Evolutionary conservation across 306 rosid genomes (phyloP), one percentile per base, ranked within the genome.

Genomic region (Myrica gale): DNA sequence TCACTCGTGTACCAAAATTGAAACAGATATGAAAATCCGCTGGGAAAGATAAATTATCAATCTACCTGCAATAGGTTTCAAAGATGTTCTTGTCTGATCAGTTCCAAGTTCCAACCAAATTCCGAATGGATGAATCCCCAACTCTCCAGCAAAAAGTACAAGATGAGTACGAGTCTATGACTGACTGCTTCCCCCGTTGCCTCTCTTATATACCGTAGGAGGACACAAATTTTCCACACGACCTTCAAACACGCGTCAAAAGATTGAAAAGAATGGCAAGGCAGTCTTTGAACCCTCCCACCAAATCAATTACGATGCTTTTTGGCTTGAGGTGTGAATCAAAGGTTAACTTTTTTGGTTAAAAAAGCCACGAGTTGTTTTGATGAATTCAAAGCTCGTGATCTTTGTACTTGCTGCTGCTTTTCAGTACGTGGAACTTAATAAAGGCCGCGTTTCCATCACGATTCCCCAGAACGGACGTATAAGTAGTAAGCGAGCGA

Each of bases 241-340:
- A 44, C 78, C 65, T 81, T 75, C 73, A 74, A 85, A 86, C 74
- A 83, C 95, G 92, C 85, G 97, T 90, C 79, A 68, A 81, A 74
- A 75, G 39, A 0, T 32, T 15, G 79, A 81, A 81, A 82, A 21
- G 72, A 16, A 41, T n/a, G 32, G 46, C 45, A 81, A 72, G 2
- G 46, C 4, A 61, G 80, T 58, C 71, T 74, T 84, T 86, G 96
- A 87, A 87, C 84, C 83, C 82, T 71, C 63, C 80, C 12, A 32
- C 5, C 42, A 53, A 75, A 80, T 23, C 56, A 32, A 69, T 76
- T 1, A 12, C 21, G 45, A 60, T 76, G 44, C 47, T 32, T 17
- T 79, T 85, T 72, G 15, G 50, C 51, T 42, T 70, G 69, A 45
- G 54, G 26, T 37, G 19, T 26, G 43, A 54, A 26, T 85, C 84